Evolutionary conservation across 139 green algal species (phyloP).

Genomic region (Bryopsis sp.): DNA sequence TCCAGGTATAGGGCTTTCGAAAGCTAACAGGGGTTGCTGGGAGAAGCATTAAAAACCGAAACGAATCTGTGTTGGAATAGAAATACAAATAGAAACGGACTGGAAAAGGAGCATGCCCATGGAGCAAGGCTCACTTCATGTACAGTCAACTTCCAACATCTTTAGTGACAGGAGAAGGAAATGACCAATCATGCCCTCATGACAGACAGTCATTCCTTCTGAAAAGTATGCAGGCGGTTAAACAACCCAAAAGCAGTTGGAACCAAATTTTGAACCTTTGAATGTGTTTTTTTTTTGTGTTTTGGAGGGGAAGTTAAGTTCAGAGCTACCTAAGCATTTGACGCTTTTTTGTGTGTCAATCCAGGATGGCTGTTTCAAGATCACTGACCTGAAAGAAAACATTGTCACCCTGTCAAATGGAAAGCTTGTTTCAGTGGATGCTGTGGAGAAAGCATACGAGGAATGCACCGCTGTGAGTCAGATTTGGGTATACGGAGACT

Average conservation of each 20-base stretch:
- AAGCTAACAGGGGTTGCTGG: slow-evolving; percentile 11
- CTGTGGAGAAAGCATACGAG: slow-evolving; percentile 55
- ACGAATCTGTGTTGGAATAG: too few species aligned
- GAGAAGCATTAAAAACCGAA: slow-evolving; percentile 1
- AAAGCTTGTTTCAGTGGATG: slow-evolving; percentile 45
- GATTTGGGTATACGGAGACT: slow-evolving; percentile 34
- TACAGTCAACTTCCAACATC: not conserved
- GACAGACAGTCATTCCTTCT: too few species aligned
- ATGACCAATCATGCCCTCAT: too few species aligned
- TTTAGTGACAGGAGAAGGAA: too few species aligned
- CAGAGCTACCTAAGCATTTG: too few species aligned
- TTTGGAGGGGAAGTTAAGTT: slow-evolving; percentile 76
- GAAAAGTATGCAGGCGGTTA: too few species aligned
- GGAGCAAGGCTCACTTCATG: not conserved
- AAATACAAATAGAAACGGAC: too few species aligned
- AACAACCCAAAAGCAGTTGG: too few species aligned
- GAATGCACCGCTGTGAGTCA: slow-evolving; percentile 46
- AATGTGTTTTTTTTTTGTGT: too few species aligned
- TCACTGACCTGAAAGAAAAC: slow-evolving; percentile 19
- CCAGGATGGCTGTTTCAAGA: slow-evolving; percentile 37
- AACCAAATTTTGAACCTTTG: too few species aligned
- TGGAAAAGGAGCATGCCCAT: too few species aligned
- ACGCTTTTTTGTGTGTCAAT: too few species aligned
- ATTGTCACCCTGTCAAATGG: slow-evolving; percentile 21
- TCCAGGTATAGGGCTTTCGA: not conserved